Percentiles rank a stretch among this genome's conserved stretches.
Evolutionary conservation across 2,329 filamentous ascomycete genomes (phyloP).

Genomic region (Elsinoe fawcettii): DNA sequence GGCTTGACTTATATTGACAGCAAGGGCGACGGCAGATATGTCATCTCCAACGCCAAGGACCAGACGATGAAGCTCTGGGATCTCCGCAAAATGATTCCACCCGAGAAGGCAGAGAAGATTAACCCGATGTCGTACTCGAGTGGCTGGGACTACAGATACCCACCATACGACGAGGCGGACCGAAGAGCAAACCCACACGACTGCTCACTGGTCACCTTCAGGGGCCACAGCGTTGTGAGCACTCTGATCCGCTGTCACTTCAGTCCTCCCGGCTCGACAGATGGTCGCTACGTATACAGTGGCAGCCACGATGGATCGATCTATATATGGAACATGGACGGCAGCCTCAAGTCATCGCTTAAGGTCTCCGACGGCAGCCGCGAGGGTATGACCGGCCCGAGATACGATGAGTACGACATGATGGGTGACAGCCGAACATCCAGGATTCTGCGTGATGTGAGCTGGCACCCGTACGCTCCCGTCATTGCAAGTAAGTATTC

Average conservation of each 20-base stretch:
- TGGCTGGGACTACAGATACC: conserved; percentile 68
- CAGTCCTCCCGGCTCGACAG: conserved; percentile 74
- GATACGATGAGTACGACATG: conserved; percentile 48
- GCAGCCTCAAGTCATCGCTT: conserved; percentile 38
- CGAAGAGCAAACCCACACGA: conserved; percentile 73
- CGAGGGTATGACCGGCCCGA: background rate
- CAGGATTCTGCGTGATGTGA: conserved; percentile 78
- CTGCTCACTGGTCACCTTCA: conserved; percentile 87
- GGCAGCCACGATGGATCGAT: conserved; percentile 85
- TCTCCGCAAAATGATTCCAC: conserved; percentile 76
- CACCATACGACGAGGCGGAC: conserved; percentile 55
- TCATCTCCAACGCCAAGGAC: conserved; percentile 90
- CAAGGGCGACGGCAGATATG: conserved; percentile 82
- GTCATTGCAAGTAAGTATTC: conserved; percentile 57
- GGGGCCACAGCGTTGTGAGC: conserved; percentile 78
- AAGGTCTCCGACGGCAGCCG: background rate
- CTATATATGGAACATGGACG: conserved; percentile 89
- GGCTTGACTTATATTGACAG: conserved; percentile 63
- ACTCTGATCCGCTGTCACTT: conserved; percentile 95
- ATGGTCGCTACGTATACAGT: conserved; percentile 87
- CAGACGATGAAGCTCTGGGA: conserved; percentile 98
- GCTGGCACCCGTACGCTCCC: conserved; percentile 81
- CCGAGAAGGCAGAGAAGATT: conserved; percentile 52
- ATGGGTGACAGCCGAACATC: conserved; percentile 54
- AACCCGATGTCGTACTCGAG: conserved; percentile 51